These are phyloP conservation scores for Carex parvula DNA, from an alignment of 176 grass and related monocot genomes.

Conservation along the genomic window DNA sequence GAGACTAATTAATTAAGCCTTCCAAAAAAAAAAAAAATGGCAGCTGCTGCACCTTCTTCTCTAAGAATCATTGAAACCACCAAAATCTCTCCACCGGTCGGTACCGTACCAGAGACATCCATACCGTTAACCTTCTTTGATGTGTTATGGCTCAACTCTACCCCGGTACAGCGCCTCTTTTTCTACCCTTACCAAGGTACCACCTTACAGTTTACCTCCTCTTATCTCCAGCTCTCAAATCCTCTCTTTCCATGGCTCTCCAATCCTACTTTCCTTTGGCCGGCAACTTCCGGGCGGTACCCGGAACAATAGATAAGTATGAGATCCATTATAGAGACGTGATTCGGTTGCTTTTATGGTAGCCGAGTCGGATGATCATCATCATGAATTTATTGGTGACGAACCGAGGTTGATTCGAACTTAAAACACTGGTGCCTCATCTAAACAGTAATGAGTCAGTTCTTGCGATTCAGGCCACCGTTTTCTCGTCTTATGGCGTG, in stretches of 20 bases:
- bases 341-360: constrained; percentile 23
- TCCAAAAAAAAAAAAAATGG: background rate
- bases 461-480: constrained; percentile 37
- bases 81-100: background rate
- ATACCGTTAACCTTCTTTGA: constrained; percentile 38
- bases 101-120: background rate
- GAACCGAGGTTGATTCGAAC: constrained; percentile 5
- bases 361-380: constrained; percentile 24
- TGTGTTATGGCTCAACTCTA: constrained; percentile 15
- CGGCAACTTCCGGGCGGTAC: constrained; percentile 13
- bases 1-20: too few species aligned
- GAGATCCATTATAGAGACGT: constrained; percentile 29
- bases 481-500: constrained; percentile 34
- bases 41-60: background rate
- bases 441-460: constrained; percentile 14
- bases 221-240: constrained; percentile 5
- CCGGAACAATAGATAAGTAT: background rate
- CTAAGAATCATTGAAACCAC: constrained; percentile 17
- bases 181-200: constrained; percentile 25
- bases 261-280: constrained; percentile 29
- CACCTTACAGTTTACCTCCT: background rate
- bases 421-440: constrained; percentile 25
- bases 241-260: constrained; percentile 27
- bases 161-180: constrained; percentile 37
- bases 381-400: background rate